Percentiles rank a stretch among this genome's conserved stretches.
phyloP scores from a whole-genome alignment of 2,329 filamentous ascomycete genomes.

The Talaromyces marneffei region DNA sequence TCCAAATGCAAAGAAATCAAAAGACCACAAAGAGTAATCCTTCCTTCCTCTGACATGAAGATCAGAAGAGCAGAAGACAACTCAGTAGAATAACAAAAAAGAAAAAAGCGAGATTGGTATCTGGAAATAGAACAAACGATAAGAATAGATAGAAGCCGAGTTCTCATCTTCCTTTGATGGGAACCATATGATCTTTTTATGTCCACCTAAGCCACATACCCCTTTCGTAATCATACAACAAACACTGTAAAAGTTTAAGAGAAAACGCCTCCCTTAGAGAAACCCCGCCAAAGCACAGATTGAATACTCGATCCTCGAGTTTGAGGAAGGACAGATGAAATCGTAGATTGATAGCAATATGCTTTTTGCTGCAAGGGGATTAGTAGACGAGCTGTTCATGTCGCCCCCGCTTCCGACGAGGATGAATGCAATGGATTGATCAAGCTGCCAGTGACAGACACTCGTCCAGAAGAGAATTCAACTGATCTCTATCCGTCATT shows the following conservation, averaged over 20 bases:
- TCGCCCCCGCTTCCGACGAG: background rate
- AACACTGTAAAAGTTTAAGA: slow-evolving; percentile 2
- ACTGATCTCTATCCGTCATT: slow-evolving; percentile 31
- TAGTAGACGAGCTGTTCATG: background rate
- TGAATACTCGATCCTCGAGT: background rate
- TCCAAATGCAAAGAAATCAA: slow-evolving; percentile 23
- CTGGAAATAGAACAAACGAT: slow-evolving; percentile 1
- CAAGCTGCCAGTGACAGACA: slow-evolving; percentile 39
- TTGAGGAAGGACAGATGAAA: background rate
- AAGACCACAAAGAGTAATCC: background rate
- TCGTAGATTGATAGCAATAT: background rate
- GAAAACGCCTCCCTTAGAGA: slow-evolving; percentile 1
- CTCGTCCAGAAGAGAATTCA: slow-evolving; percentile 36
- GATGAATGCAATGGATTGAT: slow-evolving; percentile 10
- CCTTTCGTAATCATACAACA: slow-evolving; percentile 6
- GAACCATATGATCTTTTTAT: background rate
- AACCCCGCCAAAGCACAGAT: slow-evolving; percentile 4
- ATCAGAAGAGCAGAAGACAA: background rate
- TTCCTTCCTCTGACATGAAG: background rate
- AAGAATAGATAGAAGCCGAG: background rate
- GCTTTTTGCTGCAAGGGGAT: background rate
- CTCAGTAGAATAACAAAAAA: background rate
- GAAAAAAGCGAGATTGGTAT: slow-evolving; percentile 15
- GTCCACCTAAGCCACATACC: background rate
- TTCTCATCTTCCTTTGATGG: background rate